Evolutionary conservation across 2,329 filamentous ascomycete genomes (phyloP), one percentile per base, ranked within the genome.

Genomic region (Pseudopyrenochaeta lycopersici): DNA sequence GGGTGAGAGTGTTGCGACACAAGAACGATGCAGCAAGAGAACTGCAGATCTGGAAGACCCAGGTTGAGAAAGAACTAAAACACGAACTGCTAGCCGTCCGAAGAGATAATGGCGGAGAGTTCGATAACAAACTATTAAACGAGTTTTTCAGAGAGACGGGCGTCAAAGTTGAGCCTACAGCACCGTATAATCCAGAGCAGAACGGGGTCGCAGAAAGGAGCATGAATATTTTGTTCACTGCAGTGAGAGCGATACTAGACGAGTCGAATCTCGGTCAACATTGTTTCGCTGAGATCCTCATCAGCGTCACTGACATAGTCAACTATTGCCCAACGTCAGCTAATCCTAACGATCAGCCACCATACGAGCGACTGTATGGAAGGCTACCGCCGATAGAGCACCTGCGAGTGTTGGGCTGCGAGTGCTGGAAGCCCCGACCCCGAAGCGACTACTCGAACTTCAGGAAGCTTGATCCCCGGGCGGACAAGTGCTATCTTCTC

Each of bases 381-480:
- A 27, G 23, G 23, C 23, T 9, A 9, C 23, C 23, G 23, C 23
- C 9, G 9, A 27, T 27, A 27, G 23, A 27, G 23, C 9, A 27
- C 9, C 23, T 27, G 9, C 23, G 23, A 27, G 23, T 27, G 9
- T 27, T 27, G 9, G 23, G 23, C 4, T 27, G 23, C 23, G 23
- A 27, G 9, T 27, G 23, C 23, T 27, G 9, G 23, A 27, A 27
- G 23, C 23, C 43, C 18, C 30, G 30, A 2, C 43, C 43, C 15
- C 30, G 30, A 10, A 46, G 14, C 20, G 15, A 46, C 15, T 35
- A 46, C 43, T 33, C 30, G 17, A 46, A 20, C 15, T 46, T 35
- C 30, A 46, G 10, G 43, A 46, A 46, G 43, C 43, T 46, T 35
- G 30, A 46, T 46, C 43, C 43, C 43, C 14, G 30, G 30, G 43